Base-by-base conservation (phyloP, 2,329 filamentous ascomycete species). In the Neocatenulostroma microsporum region DNA sequence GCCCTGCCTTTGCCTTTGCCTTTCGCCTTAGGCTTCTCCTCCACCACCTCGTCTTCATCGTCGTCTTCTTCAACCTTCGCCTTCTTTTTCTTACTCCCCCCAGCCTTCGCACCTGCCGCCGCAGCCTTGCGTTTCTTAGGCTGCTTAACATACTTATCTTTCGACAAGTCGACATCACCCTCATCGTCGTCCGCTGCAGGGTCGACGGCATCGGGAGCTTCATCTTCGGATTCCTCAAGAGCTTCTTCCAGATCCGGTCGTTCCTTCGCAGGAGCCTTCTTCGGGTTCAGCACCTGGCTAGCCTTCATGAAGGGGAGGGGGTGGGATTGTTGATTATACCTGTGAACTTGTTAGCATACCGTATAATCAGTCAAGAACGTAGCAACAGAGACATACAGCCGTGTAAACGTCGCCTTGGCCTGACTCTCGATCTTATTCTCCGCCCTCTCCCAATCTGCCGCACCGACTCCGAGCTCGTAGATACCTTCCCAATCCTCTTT, bases 271-370 rank as follows among this genome's bases (percentile, higher is more conserved):
- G 76, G 67, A 26, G 71, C 66, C 52, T 79, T 81, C 67, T 84
- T 86, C 4, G 85, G 78, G 3, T 78, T 82, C 8, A 77, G 61
- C 12, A 91, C 74, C 46, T 73, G 84, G 51, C 76, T 86, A 2
- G 88, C 85, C 63, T 95, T 96, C 78, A 96, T 94, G 64, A 95
- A 98, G 1, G 91, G 88, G 34, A 98, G 66, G 0, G 89, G 89
- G 50, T 98, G 91, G 13, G 80, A 80, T 64, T 81, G 82, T 41
- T 73, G 64, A 51, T 98, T 98, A 61, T 98, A 91, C 37, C 84
- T 89, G 48, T 30, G 21, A 5, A 11, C 25, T 23, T 35, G 39
- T 56, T 27, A 55, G 53, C 39, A 30, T 34, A 5, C 7, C 19
- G 12, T 21, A 7, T 27, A 36, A n/a, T 19, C 20, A 15, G 3